Base-by-base conservation (phyloP, 2,329 filamentous ascomycete species). In the Trichoderma afroharzianum region DNA sequence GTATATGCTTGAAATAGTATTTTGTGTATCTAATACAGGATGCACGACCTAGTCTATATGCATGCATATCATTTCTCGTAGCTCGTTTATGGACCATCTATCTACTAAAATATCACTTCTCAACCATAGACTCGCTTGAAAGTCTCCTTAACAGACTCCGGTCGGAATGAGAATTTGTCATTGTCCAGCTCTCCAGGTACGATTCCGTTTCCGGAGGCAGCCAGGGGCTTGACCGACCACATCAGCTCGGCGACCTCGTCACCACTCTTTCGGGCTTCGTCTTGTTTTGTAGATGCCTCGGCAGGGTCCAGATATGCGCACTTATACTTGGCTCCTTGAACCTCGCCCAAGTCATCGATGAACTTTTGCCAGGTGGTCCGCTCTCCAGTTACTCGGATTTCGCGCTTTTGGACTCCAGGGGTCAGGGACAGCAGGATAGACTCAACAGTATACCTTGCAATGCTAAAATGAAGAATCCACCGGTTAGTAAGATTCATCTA, bases 161-260 rank as follows among this genome's bases (percentile, higher is more conserved):
- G 63, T 4, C 32, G 47, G 32, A 67, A 67, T 8, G 63, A 67
- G 32, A 67, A 67, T 26, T 28, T 67, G 32, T 67, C 63, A 55
- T 67, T 67, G 15, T 67, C 63, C 63, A 67, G 63, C 63, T 57
- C 21, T 15, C 63, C 63, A 28, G 63, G 21, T 11, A 67, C 63
- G 24, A 67, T 36, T n/a, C 47, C 63, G 12, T 57, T 24, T 57
- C 63, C 63, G 12, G 28, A 36, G 50, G 63, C 63, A 24, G 47
- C 63, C n/a, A 67, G 33, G 21, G 63, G 63, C 21, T 67, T 67
- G 24, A 67, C 63, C 4, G 30, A 67, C 63, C 63, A 67, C 63
- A 30, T 67, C 9, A 67, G 30, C 15, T 67, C 63, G 15, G 50
- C 21, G 2, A 18, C 63, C 11, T 67, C 63, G 9, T 67, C 63